phyloP scores from a whole-genome alignment of 2,329 filamentous ascomycete species.

The Penicillium sp. region DNA sequence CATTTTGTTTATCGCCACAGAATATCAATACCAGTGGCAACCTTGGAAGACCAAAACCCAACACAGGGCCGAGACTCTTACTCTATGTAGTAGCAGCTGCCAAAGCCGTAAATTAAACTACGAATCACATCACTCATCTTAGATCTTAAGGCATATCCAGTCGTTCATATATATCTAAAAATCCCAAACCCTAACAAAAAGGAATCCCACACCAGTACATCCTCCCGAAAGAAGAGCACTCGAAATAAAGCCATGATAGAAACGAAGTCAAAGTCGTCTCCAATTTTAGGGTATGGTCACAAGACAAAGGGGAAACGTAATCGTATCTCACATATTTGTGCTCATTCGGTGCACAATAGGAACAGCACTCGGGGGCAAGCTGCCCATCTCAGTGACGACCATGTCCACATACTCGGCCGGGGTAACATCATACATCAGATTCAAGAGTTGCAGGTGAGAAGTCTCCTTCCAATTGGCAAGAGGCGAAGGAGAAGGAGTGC shows the following conservation, averaged over 20 bases:
- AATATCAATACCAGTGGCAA: no score
- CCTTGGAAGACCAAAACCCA: no score
- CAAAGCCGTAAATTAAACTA: no score
- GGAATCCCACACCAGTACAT: not conserved
- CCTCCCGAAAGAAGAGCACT: not conserved
- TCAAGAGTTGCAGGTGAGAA: slow-evolving; percentile 62
- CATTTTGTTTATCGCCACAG: no score
- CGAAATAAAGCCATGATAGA: slow-evolving; percentile 6
- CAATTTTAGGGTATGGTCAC: slow-evolving; percentile 8
- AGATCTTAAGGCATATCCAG: not conserved
- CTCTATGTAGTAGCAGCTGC: no score
- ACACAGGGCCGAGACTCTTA: no score
- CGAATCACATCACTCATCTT: not conserved
- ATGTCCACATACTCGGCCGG: slow-evolving; percentile 82
- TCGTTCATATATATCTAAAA: not conserved
- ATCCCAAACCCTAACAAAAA: not conserved
- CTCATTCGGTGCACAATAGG: slow-evolving; percentile 68
- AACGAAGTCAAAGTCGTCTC: slow-evolving; percentile 3
- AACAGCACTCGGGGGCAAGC: slow-evolving; percentile 80
- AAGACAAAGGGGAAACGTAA: not conserved
- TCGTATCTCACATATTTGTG: slow-evolving; percentile 36
- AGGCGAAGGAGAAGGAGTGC: slow-evolving; percentile 31
- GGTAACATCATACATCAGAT: slow-evolving; percentile 90
- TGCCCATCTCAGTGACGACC: slow-evolving; percentile 89
- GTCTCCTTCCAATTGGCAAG: slow-evolving; percentile 60